Base-by-base conservation (phyloP, 1,284 basidiomycete genomes). In the Trametes sp. region DNA sequence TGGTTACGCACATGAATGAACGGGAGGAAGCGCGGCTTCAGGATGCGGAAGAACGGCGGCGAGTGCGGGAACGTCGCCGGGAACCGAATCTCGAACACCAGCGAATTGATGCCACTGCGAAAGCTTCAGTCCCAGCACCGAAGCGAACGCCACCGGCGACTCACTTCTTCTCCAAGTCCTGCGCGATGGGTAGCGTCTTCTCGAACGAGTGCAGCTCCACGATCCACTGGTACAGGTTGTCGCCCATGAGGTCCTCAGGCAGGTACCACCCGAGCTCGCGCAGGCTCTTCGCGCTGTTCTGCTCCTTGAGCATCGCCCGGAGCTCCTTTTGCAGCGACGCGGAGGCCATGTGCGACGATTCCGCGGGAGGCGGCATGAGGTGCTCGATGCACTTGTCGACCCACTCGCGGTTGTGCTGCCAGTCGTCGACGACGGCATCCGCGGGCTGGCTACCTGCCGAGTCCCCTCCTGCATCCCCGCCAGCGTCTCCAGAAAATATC, bases 151-250 rank as follows among this genome's bases (percentile, higher is more conserved):
- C 10, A 26, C 21, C 41, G 57, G 19, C 52, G n/a, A 78, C 81
- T 38, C 51, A 86, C 86, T 76, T 77, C n/a, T 66, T 66, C 65
- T 78, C 78, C 79, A 88, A 70, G 69, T 88, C 85, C 66, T 82
- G 75, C 2, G 86, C 82, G 54, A 88, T 78, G 0, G 85, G 86
- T 21, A 89, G 71, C 1, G 73, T 73, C 16, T 78, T 74, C 61
- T 89, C 86, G 64, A 89, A 85, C 11, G 86, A 88, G 73, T 88
- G 86, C 76, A 89, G 74, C 72, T 88, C 87, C 8, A 88, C 82
- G 61, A 88, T 83, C 87, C 87, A 89, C 68, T 87, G 87, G 74
- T 87, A 88, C 19, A 88, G 74, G 67, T 89, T 89, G 69, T 88
- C 84, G 9, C 81, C 82, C 29, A 87, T 82, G 45, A 85, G 74